These are phyloP conservation scores for Geosmithia putterillii DNA, from an alignment of 2,329 filamentous ascomycete genomes.

Conservation along the genomic window DNA sequence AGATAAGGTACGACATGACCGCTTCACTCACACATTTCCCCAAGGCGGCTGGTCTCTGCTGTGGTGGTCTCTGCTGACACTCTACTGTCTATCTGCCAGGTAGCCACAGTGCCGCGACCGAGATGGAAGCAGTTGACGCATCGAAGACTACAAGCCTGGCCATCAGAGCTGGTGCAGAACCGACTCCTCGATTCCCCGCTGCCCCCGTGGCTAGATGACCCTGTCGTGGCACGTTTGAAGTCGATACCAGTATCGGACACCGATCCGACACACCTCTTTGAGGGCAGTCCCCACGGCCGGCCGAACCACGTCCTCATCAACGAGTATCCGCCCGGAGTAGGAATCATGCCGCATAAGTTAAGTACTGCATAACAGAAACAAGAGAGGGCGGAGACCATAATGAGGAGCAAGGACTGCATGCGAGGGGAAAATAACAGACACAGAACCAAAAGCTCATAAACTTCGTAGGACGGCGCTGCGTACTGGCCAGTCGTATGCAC, in stretches of 20 bases:
- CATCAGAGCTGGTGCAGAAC: slow-evolving; percentile 68
- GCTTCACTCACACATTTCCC: neutral
- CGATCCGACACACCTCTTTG: slow-evolving; percentile 32
- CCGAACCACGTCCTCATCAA: slow-evolving; percentile 94
- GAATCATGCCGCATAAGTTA: slow-evolving; percentile 90
- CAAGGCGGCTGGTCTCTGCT: neutral
- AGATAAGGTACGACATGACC: slow-evolving; percentile 44
- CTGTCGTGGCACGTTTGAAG: slow-evolving; percentile 50
- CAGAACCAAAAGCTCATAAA: slow-evolving; percentile 19
- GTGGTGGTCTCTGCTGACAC: neutral
- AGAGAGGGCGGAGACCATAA: too few species aligned
- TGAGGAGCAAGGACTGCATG: slow-evolving; percentile 1
- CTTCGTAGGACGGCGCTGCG: slow-evolving; percentile 57
- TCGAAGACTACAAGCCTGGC: slow-evolving; percentile 82
- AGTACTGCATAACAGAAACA: slow-evolving; percentile 12
- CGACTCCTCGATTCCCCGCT: slow-evolving; percentile 63
- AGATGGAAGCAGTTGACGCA: slow-evolving; percentile 83
- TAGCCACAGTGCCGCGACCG: slow-evolving; percentile 54
- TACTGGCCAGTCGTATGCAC: slow-evolving; percentile 87
- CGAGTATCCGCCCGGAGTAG: slow-evolving; percentile 75
- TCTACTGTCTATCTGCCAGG: too few species aligned
- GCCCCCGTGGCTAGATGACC: slow-evolving; percentile 61
- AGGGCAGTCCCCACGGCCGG: slow-evolving; percentile 54
- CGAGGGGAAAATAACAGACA: neutral
- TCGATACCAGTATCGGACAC: slow-evolving; percentile 29